Percentiles rank a stretch among this genome's conserved stretches.
Conservation (phyloP, 2,329 filamentous ascomycete species). For the Colletotrichum magnum region DNA sequence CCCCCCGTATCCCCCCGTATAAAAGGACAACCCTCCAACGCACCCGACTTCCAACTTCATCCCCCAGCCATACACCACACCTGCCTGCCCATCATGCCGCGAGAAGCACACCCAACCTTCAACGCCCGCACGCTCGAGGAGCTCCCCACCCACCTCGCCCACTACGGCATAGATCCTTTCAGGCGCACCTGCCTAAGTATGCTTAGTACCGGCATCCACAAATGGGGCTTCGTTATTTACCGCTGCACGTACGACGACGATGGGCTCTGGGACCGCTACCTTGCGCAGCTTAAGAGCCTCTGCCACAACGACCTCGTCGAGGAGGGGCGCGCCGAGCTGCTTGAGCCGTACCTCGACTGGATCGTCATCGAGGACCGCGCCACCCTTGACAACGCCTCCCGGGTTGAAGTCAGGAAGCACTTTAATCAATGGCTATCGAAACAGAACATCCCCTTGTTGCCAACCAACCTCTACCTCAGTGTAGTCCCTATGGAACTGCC, state of each 20-base stretch:
- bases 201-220: constrained; percentile 23
- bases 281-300: background rate
- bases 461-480: background rate
- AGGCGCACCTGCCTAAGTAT: background rate
- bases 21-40: background rate
- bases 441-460: background rate
- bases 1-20: too few species aligned
- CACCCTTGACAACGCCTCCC: constrained; percentile 20
- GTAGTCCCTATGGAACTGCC: background rate
- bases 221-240: constrained; percentile 42
- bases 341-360: constrained; percentile 30
- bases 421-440: background rate
- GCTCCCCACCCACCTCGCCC: background rate
- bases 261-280: constrained; percentile 34
- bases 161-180: background rate
- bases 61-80: background rate
- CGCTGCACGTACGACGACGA: constrained; percentile 41
- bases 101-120: background rate
- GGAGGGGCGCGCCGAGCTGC: background rate
- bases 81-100: background rate
- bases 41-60: background rate
- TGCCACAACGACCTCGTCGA: background rate
- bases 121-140: constrained; percentile 13
- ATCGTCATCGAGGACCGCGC: constrained; percentile 25
- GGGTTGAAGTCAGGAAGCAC: background rate